phyloP scores from a whole-genome alignment of 202 grass and related monocot genomes.

The Carex sylvatica region DNA sequence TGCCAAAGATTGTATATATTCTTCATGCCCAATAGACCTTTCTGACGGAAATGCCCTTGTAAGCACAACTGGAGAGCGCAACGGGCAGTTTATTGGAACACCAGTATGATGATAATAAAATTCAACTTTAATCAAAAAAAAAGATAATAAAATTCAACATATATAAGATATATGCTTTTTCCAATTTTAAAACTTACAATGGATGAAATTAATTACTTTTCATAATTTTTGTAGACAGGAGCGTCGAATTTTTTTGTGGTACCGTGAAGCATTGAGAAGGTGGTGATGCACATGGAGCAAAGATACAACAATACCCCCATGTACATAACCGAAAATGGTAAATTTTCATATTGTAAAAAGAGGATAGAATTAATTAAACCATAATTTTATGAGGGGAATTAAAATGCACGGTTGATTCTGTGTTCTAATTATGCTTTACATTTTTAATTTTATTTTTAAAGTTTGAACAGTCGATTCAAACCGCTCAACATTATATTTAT shows the following conservation, averaged over 20 bases:
- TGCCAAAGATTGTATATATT: slow-evolving; percentile 50
- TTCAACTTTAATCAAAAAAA: too few species aligned
- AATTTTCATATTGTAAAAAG: not conserved
- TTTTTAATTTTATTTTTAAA: too few species aligned
- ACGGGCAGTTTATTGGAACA: slow-evolving; percentile 39
- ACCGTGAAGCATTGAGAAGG: slow-evolving; percentile 54
- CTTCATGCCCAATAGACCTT: slow-evolving; percentile 35
- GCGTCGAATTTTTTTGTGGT: slow-evolving; percentile 19
- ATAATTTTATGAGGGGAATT: too few species aligned
- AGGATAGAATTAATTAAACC: not conserved
- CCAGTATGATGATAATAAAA: slow-evolving; percentile 22
- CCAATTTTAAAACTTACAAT: not conserved
- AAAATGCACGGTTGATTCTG: too few species aligned
- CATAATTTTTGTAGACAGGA: slow-evolving; percentile 46
- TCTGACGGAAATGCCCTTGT: slow-evolving; percentile 29
- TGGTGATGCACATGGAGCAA: slow-evolving; percentile 48
- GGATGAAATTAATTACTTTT: not conserved
- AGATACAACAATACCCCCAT: slow-evolving; percentile 65
- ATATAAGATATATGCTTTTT: not conserved
- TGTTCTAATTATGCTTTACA: too few species aligned
- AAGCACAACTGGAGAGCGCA: slow-evolving; percentile 10
- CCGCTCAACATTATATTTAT: too few species aligned
- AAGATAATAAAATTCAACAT: not conserved
- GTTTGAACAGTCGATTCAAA: too few species aligned
- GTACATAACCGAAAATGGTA: slow-evolving; percentile 78